phyloP scores from a whole-genome alignment of 345 rosid genomes.

The Moringa oleifera region DNA sequence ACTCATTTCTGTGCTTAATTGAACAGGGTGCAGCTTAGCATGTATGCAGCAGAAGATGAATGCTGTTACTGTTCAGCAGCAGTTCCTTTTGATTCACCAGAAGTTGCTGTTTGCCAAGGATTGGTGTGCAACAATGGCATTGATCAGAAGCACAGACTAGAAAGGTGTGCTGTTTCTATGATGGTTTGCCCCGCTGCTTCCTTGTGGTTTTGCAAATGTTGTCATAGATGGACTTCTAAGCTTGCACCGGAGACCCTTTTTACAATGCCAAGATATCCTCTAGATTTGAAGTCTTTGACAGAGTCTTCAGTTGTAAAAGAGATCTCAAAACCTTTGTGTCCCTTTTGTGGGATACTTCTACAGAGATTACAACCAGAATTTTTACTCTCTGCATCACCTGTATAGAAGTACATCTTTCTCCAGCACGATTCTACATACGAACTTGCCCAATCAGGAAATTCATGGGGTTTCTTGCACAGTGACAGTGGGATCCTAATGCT shows the following conservation, averaged over 20 bases:
- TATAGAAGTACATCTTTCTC: conserved; percentile 17
- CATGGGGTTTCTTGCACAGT: too few species aligned
- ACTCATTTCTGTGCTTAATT: neutral
- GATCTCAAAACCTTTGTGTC: conserved; percentile 52
- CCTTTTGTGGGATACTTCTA: conserved; percentile 68
- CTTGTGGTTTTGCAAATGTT: conserved; percentile 83
- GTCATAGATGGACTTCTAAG: conserved; percentile 46
- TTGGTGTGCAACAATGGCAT: conserved; percentile 11
- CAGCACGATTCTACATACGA: too few species aligned
- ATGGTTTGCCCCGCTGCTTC: conserved; percentile 71
- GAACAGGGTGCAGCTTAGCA: neutral
- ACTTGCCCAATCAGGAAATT: too few species aligned
- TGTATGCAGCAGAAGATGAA: conserved; percentile 45
- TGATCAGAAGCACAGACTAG: conserved; percentile 48
- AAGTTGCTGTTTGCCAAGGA: conserved; percentile 52
- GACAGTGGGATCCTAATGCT: too few species aligned
- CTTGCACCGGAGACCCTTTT: conserved; percentile 54
- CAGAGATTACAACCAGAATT: conserved; percentile 69
- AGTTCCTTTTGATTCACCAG: conserved; percentile 65
- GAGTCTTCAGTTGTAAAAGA: conserved; percentile 19
- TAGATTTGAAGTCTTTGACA: conserved; percentile 28
- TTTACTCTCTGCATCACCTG: conserved; percentile 60
- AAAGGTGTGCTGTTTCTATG: conserved; percentile 73
- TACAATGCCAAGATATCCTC: conserved; percentile 38
- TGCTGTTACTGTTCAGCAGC: conserved; percentile 60